phyloP scores from a whole-genome alignment of 306 rosid species.

The Fragaria vesca region DNA sequence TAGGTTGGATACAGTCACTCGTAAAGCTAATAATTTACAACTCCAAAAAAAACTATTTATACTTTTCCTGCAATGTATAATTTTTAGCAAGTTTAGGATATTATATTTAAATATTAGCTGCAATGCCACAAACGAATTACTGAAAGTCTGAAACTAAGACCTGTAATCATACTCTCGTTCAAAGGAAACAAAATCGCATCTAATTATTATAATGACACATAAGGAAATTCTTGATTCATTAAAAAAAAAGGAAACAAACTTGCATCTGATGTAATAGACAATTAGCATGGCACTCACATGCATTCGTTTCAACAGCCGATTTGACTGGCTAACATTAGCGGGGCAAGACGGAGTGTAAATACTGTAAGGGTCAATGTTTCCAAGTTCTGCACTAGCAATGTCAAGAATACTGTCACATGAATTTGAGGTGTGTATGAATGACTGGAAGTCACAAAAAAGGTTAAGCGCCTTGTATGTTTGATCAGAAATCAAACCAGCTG shows the following conservation, averaged over 20 bases:
- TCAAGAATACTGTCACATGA: slow-evolving; percentile 50
- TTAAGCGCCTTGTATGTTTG: slow-evolving; percentile 67
- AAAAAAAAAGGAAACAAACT: not conserved
- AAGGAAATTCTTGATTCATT: no score
- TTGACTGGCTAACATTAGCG: slow-evolving; percentile 47
- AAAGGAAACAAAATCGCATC: no score
- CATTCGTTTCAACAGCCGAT: slow-evolving; percentile 49
- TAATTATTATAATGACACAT: no score
- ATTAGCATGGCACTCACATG: slow-evolving; percentile 44
- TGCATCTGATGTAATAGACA: not conserved
- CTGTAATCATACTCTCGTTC: not conserved
- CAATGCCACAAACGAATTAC: not conserved
- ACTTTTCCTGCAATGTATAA: not conserved
- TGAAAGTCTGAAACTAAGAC: not conserved
- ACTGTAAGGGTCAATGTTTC: slow-evolving; percentile 81
- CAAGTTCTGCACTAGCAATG: slow-evolving; percentile 52
- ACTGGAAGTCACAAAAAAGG: slow-evolving; percentile 47
- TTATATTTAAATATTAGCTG: not conserved
- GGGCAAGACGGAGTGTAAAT: slow-evolving; percentile 65
- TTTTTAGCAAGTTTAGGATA: not conserved
- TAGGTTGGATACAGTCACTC: not conserved
- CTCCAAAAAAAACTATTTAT: not conserved
- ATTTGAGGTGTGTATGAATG: slow-evolving; percentile 51
- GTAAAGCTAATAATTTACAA: not conserved
- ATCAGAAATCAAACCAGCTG: slow-evolving; percentile 87